A percentile compares a stretch with the other conserved stretches of the same genome.
Conservation (phyloP, 345 rosid species). For the Carallia brachiata region DNA sequence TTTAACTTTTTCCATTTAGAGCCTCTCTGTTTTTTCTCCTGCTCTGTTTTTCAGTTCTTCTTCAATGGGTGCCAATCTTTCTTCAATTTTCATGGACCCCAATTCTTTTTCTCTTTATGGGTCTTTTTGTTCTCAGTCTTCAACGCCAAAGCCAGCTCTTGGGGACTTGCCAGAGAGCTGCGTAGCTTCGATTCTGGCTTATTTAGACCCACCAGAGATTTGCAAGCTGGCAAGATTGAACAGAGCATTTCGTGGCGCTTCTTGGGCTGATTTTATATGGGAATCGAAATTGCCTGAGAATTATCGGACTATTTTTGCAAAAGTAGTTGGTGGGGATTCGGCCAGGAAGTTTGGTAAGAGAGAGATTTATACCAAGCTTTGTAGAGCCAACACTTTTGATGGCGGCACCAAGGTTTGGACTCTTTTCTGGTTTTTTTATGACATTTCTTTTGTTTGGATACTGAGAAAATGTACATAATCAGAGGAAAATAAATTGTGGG, state of each 20-base stretch:
- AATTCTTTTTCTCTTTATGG: conserved; percentile 11
- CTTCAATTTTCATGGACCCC: conserved; percentile 33
- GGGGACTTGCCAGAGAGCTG: conserved; percentile 87
- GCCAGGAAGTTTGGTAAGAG: conserved; percentile 51
- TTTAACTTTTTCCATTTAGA: neutral
- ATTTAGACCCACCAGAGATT: conserved; percentile 82
- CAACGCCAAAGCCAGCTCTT: conserved; percentile 35
- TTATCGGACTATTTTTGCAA: conserved; percentile 49
- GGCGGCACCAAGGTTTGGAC: conserved; percentile 64
- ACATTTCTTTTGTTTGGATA: conserved; percentile 1
- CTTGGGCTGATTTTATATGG: conserved; percentile 96
- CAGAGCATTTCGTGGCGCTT: conserved; percentile 82
- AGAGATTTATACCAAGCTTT: conserved; percentile 63
- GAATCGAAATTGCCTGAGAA: conserved; percentile 81
- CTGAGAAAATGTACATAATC: neutral
- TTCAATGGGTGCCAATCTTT: conserved; percentile 67
- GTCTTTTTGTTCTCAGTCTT: conserved; percentile 17
- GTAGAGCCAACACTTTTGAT: conserved; percentile 61
- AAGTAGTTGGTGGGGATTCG: conserved; percentile 43
- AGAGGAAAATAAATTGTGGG: neutral
- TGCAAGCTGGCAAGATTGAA: conserved; percentile 68
- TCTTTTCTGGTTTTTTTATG: conserved; percentile 1
- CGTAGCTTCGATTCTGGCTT: conserved; percentile 59
- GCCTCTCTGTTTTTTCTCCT: neutral
- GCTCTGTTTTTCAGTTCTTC: neutral